phyloP scores from a whole-genome alignment of 1,284 basidiomycete genomes.

The Apiotrichum akiyoshidainum region DNA sequence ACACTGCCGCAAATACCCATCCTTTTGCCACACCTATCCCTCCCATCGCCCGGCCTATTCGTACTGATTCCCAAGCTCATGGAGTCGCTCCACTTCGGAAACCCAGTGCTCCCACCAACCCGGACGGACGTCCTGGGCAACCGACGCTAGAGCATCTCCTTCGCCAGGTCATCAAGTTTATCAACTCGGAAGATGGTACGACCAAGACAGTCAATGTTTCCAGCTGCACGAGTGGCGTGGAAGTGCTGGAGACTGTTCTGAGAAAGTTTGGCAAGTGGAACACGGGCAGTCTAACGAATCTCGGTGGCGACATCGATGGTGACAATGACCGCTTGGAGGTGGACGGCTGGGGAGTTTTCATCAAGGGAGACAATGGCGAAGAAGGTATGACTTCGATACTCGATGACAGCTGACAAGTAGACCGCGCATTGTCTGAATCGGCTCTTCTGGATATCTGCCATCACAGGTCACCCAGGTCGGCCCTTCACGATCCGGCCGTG shows the following conservation, averaged over 20 bases:
- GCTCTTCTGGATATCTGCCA: constrained; percentile 84
- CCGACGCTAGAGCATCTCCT: constrained; percentile 50
- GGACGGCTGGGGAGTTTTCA: constrained; percentile 81
- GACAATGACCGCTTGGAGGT: constrained; percentile 63
- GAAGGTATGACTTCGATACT: constrained; percentile 53
- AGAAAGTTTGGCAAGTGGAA: constrained; percentile 77
- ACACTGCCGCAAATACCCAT: constrained; percentile 19
- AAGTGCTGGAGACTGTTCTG: constrained; percentile 79
- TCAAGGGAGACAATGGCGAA: constrained; percentile 60
- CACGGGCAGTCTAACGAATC: constrained; percentile 26
- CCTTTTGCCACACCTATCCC: constrained; percentile 33
- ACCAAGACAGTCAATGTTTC: constrained; percentile 74
- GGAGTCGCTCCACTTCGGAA: too few relatives aligned
- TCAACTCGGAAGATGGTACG: constrained; percentile 70
- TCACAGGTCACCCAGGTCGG: constrained; percentile 60
- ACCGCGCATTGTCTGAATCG: constrained; percentile 71
- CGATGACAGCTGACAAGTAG: constrained; percentile 45
- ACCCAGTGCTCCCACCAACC: too few relatives aligned
- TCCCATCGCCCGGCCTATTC: too few relatives aligned
- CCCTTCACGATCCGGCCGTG: constrained; percentile 10
- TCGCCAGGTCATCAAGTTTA: constrained; percentile 69
- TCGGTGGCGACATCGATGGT: constrained; percentile 51
- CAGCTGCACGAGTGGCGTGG: constrained; percentile 71
- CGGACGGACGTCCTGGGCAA: background rate
- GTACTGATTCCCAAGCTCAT: too few relatives aligned